Conservation (phyloP, 2,329 filamentous ascomycete species). For the Aspergillus flavus region DNA sequence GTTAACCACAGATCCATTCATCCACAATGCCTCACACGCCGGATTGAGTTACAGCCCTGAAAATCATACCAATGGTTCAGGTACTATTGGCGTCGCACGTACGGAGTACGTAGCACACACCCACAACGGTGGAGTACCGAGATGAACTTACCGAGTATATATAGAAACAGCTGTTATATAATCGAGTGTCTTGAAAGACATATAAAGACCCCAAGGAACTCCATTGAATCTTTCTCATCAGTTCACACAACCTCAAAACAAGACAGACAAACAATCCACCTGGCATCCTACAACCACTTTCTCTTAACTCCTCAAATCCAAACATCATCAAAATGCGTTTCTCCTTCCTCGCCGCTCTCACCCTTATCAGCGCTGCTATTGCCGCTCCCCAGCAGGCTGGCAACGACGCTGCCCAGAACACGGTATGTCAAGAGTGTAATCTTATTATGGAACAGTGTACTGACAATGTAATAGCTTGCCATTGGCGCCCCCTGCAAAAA, state of each 20-base stretch:
- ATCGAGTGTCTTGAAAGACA: background rate
- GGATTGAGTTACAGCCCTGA: background rate
- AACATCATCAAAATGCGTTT: conserved; percentile 8
- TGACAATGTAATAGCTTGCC: conserved; percentile 5
- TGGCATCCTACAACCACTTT: background rate
- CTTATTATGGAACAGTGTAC: background rate
- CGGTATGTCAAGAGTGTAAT: background rate
- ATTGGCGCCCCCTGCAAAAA: conserved; percentile 12
- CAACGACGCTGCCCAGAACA: conserved; percentile 3
- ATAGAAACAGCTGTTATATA: background rate
- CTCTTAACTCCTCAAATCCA: background rate
- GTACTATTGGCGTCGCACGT: background rate
- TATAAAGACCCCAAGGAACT: background rate
- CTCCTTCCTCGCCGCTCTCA: conserved; percentile 11
- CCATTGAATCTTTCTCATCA: background rate
- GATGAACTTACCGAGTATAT: background rate
- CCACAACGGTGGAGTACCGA: background rate
- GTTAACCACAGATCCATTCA: background rate
- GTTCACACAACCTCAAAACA: background rate
- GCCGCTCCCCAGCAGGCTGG: conserved; percentile 4
- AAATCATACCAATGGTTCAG: background rate
- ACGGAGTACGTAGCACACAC: background rate
- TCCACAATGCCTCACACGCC: background rate
- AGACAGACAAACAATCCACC: background rate
- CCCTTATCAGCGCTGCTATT: conserved; percentile 12